Evolutionary conservation across 2,329 filamentous ascomycete species (phyloP), one percentile per base, ranked within the genome.

Genomic region (Gaeumannomyces sp.): DNA sequence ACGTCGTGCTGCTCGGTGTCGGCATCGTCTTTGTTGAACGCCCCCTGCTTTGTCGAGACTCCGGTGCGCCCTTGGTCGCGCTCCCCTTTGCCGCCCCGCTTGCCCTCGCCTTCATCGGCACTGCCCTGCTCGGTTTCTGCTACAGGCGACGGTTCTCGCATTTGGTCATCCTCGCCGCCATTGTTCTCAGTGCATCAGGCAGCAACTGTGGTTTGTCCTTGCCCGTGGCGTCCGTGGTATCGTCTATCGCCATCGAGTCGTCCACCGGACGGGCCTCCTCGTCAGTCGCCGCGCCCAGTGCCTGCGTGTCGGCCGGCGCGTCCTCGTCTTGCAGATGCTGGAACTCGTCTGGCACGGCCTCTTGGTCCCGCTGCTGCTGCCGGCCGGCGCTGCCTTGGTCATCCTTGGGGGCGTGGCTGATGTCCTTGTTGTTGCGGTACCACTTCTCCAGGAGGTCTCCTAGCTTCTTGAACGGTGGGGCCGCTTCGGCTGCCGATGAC

Each of bases 381-480:
- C 67, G 68, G 27, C 50, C 57, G 22, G 28, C 59, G 22, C 27
- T 13, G 29, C 19, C 27, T 29, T 60, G 35, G 19, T 87, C 78
- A 53, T 83, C 78, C 62, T 85, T 78, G 64, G 86, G 80, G 2
- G 84, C 78, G 65, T 89, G 83, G 73, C 85, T 80, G 70, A 99
- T 98, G 67, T 97, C 90, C 60, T 86, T 86, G 71, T 96, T 91
- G 72, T 93, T 91, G 66, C 91, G 86, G 75, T 98, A 93, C 92
- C 93, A 99, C 70, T 89, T 87, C 75, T 98, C 93, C 38, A 99
- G 82, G 7, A 92, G 90, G 78, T 99, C 93, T 28, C 95, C 95
- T 35, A 99, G 85, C 73, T 97, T 96, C 78, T 95, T 95, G 82
- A 97, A 97, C 1, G 93, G 91, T 69, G 95, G 87, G 60, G 81